Base-by-base conservation (phyloP, 1,139 yeast genomes). In the Geotrichum klebahnii region DNA sequence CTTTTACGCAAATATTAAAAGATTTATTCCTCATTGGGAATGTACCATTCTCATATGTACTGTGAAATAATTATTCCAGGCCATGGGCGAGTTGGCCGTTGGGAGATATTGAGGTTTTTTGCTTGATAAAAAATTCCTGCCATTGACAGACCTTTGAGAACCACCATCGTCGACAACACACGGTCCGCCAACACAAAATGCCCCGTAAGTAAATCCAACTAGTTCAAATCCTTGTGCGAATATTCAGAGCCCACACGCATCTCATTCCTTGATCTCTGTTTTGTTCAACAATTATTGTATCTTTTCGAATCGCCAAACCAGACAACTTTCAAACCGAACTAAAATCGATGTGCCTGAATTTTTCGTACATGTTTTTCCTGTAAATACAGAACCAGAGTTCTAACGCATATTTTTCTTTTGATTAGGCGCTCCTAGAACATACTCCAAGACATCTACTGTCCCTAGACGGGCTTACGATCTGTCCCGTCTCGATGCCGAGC, bases 401-500 rank as follows among this genome's bases (percentile, higher is more conserved):
- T 24, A 34, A 34, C 44, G 17, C 31, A 31, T 37, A 19, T 9
- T 31, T 38, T 6, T 42, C 14, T n/a, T n/a, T n/a, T n/a, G n/a
- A n/a, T n/a, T 49, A 60, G 66, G 64, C 59, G 67, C 67, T 51
- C 97, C 98, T 80, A 86, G 96, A 82, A 87, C 95, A 74, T 84
- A 89, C 87, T 90, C 97, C 69, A 92, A 92, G 90, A 92, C 98
- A 71, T 90, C 87, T 88, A 78, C 97, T 72, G 96, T 90, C 75
- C 98, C 98, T 81, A 88, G 88, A 84, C 88, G 95, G 77, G 97
- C 96, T 61, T 92, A 84, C 82, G 98, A 92, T 79, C 86, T 95
- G 66, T 94, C 96, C 76, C 96, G 98, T 84, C 84, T 92, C 77
- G 98, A 92, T 72, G 88, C 96, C 75, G 98, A 94, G 80, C 86